Conservation (phyloP, 345 rosid genomes). For the Gossypium bickii region DNA sequence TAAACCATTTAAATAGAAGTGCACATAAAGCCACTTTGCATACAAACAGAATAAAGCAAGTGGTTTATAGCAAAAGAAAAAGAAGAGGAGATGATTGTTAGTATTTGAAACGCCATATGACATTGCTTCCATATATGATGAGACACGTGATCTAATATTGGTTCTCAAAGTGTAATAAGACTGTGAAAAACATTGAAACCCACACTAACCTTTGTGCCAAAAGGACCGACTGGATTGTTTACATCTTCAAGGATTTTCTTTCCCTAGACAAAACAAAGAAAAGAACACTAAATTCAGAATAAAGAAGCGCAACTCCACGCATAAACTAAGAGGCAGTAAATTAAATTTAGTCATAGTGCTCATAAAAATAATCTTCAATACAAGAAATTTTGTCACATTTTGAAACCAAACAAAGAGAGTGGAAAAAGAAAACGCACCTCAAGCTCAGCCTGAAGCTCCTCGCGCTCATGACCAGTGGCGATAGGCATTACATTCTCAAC, state of each 20-base stretch:
- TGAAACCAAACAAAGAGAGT: conserved; percentile 6
- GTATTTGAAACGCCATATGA: neutral
- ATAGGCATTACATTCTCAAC: conserved; percentile 77
- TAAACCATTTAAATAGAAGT: neutral
- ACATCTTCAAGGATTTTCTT: conserved; percentile 57
- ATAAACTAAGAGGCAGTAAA: neutral
- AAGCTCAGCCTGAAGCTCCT: conserved; percentile 76
- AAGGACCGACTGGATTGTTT: conserved; percentile 72
- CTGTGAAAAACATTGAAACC: neutral
- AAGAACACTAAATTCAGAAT: neutral
- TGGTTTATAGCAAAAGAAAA: neutral
- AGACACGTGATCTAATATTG: neutral
- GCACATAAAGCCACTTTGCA: neutral
- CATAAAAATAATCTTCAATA: conserved; percentile 4
- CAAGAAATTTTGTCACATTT: neutral
- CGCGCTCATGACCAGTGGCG: conserved; percentile 91
- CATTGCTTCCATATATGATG: neutral
- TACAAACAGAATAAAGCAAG: neutral
- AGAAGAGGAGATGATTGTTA: neutral
- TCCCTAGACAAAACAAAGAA: conserved; percentile 46
- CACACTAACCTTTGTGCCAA: conserved; percentile 80
- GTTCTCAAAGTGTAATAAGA: neutral
- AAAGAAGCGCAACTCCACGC: neutral
- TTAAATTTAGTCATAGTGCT: neutral
- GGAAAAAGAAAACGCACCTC: conserved; percentile 39